Base-by-base conservation (phyloP, 2,329 filamentous ascomycete genomes). In the Colletotrichum higginsianum region DNA sequence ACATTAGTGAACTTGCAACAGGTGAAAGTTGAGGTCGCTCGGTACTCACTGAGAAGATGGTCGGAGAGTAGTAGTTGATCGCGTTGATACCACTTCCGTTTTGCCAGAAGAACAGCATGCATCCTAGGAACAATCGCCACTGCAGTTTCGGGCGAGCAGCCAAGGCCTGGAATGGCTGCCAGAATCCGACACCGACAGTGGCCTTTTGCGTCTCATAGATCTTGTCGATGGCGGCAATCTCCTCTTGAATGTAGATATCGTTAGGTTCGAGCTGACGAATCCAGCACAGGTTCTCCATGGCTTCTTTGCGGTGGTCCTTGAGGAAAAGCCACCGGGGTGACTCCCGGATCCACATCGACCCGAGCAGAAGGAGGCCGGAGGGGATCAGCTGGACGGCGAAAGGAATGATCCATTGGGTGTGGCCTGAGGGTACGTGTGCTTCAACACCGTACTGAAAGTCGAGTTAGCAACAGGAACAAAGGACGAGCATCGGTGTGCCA, bases 101-200 rank as follows among this genome's bases (percentile, higher is more conserved):
- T 78, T 93, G 91, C 86, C 88, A 92, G 74, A 92, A 84, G 84
- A 92, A 92, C 16, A 93, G 83, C 76, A 90, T 87, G 30, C 88
- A 87, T 61, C 90, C 90, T 21, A 92, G 84, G 77, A 91, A 87
- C 74, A 93, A 86, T 53, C 90, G 86, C 79, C 87, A 90, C 67
- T 86, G 84, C 55, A 90, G 83, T 74, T 84, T 84, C 71, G 82
- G 85, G 77, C 84, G 83, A 42, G 78, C 79, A 69, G 77, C 80
- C 46, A 86, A 83, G n/a, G 86, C 84, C 71, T 84, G 79, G 82
- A 90, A 89, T 0, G 88, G 87, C 75, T 87, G 86, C 87, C 87
- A 90, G 82, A 91, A 91, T 4, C 89, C 89, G 16, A 87, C 75
- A 4, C 89, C 89, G 56, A 90, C 84, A 15, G 82, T 84, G 15